Conservation (phyloP, 2,329 filamentous ascomycete species). For the Aspergillus sergii region DNA sequence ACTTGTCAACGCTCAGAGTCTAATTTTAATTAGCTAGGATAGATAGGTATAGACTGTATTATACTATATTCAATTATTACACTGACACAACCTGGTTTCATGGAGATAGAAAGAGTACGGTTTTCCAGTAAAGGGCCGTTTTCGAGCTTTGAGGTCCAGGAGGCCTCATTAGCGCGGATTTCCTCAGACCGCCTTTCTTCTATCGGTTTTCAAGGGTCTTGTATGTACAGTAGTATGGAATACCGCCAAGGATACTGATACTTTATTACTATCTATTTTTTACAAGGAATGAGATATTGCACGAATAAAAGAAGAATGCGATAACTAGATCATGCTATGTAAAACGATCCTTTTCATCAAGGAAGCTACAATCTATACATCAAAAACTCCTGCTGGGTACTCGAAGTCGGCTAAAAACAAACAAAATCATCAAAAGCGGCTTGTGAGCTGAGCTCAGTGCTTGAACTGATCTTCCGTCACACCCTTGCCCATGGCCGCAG, state of each 20-base stretch:
- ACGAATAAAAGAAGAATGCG: neutral
- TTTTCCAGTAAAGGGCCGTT: neutral
- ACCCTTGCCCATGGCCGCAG: constrained; percentile 94
- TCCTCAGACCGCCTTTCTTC: neutral
- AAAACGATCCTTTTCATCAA: neutral
- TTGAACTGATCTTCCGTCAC: constrained; percentile 98
- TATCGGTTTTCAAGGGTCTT: neutral
- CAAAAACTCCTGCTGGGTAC: constrained; percentile 3
- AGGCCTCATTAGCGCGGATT: neutral
- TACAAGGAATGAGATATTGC: neutral
- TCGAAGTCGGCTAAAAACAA: constrained; percentile 2
- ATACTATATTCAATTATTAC: neutral
- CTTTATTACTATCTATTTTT: neutral
- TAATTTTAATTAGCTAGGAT: neutral
- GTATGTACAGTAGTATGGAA: no score
- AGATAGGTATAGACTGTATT: fast-evolving
- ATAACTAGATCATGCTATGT: neutral
- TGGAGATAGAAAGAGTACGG: neutral
- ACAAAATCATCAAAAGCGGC: constrained; percentile 1
- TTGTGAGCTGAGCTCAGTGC: constrained; percentile 28
- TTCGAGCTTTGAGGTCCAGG: neutral
- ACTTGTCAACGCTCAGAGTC: neutral
- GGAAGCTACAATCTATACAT: constrained; percentile 1
- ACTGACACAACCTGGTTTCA: neutral
- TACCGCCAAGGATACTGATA: no score